Evolutionary conservation across 2,329 filamentous ascomycete species (phyloP), one percentile per base, ranked within the genome.

Genomic region (Penicillium thymicola): DNA sequence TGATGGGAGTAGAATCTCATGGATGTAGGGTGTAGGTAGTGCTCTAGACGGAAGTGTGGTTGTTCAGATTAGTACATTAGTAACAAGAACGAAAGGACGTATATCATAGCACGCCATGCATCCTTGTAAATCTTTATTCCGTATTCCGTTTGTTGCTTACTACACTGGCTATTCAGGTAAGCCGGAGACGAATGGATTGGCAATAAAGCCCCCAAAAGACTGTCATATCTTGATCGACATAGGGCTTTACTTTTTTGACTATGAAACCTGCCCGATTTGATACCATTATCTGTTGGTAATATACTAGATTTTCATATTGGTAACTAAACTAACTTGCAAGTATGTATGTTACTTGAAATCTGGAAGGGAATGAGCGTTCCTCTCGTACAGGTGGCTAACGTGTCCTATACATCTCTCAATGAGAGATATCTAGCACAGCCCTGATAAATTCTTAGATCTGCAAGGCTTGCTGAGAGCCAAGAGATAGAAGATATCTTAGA

Each of bases 271-370:
- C 13, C 21, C 6, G 2, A 9, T 14, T 44, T 13, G 11, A 13
- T 28, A 8, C 18, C 8, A 2, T 14, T 16, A 8, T 5, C 8
- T 25, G 2, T 7, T 9, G 7, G 13, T 16, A n/a, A 3, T 8
- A 42, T n/a, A 10, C 40, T 42, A n/a, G 5, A 6, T 1, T 5
- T 16, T 4, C n/a, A 4, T 27, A 16, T 45, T 9, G 10, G 16
- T 1, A 23, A 4, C 28, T 1, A 16, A 14, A 16, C 10, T 2
- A 1, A 18, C 2, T 21, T 8, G 10, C 7, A 23, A 2, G 2
- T 21, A 21, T 16, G 13, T 23, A 34, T 46, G 11, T 46, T 13
- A 23, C 18, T 11, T 16, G 18, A 13, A 16, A 46, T 8, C 6
- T 2, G 14, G 6, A 9, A 45, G 16, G 13, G 13, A 16, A 32